Percentiles rank a stretch among this genome's conserved stretches.
Conservation (phyloP, 202 grass and related monocot genomes). For the Dendrocalamus latiflorus region DNA sequence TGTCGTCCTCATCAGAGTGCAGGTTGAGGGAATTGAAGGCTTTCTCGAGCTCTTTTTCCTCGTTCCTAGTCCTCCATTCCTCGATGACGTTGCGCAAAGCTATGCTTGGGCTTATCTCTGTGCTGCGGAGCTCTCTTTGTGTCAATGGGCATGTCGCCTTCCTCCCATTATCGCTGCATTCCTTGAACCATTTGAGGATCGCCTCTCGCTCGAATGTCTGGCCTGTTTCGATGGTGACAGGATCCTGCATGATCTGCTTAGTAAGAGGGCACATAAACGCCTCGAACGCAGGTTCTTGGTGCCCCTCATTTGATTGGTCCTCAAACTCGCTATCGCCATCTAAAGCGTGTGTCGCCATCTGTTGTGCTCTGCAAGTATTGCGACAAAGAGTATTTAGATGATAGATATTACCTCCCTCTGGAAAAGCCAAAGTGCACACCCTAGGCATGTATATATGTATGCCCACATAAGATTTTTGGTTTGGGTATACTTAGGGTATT, state of each 20-base stretch:
- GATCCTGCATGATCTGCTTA: slow-evolving; percentile 68
- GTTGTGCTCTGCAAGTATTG: neutral
- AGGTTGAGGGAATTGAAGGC: slow-evolving; percentile 12
- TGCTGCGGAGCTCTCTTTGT: slow-evolving; percentile 47
- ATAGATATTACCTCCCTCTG: neutral
- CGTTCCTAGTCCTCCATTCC: slow-evolving; percentile 76
- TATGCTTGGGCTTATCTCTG: slow-evolving; percentile 52
- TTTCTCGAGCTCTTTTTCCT: slow-evolving; percentile 61
- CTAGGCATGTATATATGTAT: too few species aligned
- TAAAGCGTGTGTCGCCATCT: slow-evolving; percentile 10
- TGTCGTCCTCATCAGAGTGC: slow-evolving; percentile 19
- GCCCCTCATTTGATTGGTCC: slow-evolving; percentile 41
- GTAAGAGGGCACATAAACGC: slow-evolving; percentile 92
- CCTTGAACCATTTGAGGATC: slow-evolving; percentile 79
- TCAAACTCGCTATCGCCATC: slow-evolving; percentile 34
- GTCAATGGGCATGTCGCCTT: slow-evolving; percentile 70
- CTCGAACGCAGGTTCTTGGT: slow-evolving; percentile 50
- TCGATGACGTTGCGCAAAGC: slow-evolving; percentile 70
- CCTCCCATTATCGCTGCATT: slow-evolving; percentile 67
- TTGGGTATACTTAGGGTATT: neutral
- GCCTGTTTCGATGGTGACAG: slow-evolving; percentile 70
- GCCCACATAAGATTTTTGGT: too few species aligned
- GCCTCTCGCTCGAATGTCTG: slow-evolving; percentile 85
- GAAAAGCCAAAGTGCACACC: too few species aligned
- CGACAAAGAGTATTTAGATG: neutral